Base-by-base conservation (phyloP, 192 early-diverging fungal species). In the Neocallimastix lanati region DNA sequence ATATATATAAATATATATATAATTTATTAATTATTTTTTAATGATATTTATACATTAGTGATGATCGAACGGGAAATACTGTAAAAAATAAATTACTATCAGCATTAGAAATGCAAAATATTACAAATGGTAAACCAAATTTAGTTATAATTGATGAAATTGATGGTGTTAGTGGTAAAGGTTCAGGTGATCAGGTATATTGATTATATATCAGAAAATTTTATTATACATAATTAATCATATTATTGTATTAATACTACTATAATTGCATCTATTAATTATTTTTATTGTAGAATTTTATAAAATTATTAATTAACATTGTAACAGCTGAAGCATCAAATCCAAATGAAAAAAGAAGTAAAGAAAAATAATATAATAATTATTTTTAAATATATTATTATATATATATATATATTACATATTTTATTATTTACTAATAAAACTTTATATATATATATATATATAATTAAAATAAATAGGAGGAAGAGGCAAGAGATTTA, bases 121-220 rank as follows among this genome's bases (percentile, higher is more conserved):
- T 92, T 77, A 50, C 40, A 2, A 50, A 76, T 90, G 80, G 86
- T 29, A 93, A 90, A 80, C 95, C 96, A 28, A 93, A 89, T 81
- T 80, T 96, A 27, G 83, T 98, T 28, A 91, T 99, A 28, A 94
- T 99, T 80, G 97, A 99, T 82, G 97, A 98, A 82, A 94, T 99
- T 81, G 97, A 99, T 83, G 97, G 97, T 30, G 95, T 90, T 1
- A 91, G 90, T 33, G 85, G 87, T 2, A 84, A 87, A 30, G 92
- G 89, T n/a, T 50, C 40, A 50, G 91, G 93, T 21, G 88, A 90
- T 37, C 88, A 93, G 78, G 92, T 92, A 76, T 81, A 83, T n/a
- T n/a, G n/a, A n/a, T n/a, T n/a, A n/a, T n/a, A n/a, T n/a, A n/a
- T n/a, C n/a, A n/a, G n/a, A n/a, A n/a, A n/a, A n/a, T n/a, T n/a